Conservation (phyloP, 306 rosid species). For the Begonia peltatifolia region DNA sequence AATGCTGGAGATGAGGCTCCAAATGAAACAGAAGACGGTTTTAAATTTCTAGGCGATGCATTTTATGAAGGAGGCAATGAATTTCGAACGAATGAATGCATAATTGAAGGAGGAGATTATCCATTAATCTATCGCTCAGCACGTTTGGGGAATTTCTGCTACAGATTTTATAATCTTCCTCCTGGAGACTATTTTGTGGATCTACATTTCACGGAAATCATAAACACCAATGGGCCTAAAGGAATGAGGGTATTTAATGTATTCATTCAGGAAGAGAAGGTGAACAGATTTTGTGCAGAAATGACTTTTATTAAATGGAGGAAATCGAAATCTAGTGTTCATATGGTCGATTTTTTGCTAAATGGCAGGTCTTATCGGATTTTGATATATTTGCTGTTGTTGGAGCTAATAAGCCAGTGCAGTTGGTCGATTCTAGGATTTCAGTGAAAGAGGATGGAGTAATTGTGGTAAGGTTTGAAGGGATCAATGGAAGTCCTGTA, state of each 20-base stretch:
- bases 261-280: constrained; percentile 74
- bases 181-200: constrained; percentile 60
- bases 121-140: constrained; percentile 62
- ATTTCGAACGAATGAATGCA: constrained; percentile 52
- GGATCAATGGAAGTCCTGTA: constrained; percentile 57
- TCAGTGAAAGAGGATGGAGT: constrained; percentile 48
- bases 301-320: neutral
- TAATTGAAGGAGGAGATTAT: constrained; percentile 51
- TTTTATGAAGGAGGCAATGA: constrained; percentile 51
- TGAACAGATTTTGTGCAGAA: constrained; percentile 8
- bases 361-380: constrained; percentile 60
- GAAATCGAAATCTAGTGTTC: neutral
- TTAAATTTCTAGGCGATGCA: constrained; percentile 38
- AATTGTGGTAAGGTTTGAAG: constrained; percentile 55
- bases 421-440: constrained; percentile 39
- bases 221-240: constrained; percentile 76
- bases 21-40: constrained; percentile 32
- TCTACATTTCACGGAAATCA: constrained; percentile 72
- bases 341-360: constrained; percentile 6
- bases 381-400: constrained; percentile 63
- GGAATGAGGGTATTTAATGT: constrained; percentile 76
- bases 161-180: constrained; percentile 42
- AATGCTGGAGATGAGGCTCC: constrained; percentile 66
- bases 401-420: constrained; percentile 80
- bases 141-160: constrained; percentile 48